These are phyloP conservation scores for Candida buenavistaensis DNA, from an alignment of 1,139 yeast species.

Conservation along the genomic window DNA sequence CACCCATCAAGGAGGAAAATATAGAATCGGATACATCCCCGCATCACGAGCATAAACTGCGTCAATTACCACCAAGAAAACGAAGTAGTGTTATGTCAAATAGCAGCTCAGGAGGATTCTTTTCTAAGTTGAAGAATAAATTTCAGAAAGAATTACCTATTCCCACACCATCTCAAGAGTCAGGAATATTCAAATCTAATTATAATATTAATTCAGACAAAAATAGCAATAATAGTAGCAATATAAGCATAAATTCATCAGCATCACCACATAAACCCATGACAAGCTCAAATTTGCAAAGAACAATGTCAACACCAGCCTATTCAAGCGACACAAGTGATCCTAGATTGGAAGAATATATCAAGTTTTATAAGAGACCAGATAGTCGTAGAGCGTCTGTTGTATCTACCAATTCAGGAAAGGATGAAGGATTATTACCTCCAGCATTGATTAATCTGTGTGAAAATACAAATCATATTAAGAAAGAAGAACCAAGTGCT, in stretches of 20 bases:
- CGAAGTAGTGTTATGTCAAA: slow-evolving; percentile 22
- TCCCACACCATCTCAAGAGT: slow-evolving; percentile 5
- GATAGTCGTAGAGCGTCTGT: slow-evolving; percentile 23
- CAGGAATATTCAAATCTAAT: slow-evolving; percentile 11
- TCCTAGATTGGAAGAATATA: slow-evolving; percentile 59
- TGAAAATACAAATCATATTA: slow-evolving; percentile 16
- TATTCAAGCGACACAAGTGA: slow-evolving; percentile 27
- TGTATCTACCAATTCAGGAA: slow-evolving; percentile 7
- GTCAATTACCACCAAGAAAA: neutral
- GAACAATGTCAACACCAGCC: slow-evolving; percentile 20
- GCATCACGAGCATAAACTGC: neutral
- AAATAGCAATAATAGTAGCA: slow-evolving; percentile 1
- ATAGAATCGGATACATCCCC: slow-evolving; percentile 9
- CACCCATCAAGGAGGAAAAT: slow-evolving; percentile 34
- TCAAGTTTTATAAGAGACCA: slow-evolving; percentile 48
- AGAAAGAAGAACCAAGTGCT: slow-evolving; percentile 2
- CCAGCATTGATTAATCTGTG: slow-evolving; percentile 40
- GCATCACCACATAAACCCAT: slow-evolving; percentile 4
- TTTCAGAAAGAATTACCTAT: slow-evolving; percentile 21
- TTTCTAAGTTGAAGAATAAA: slow-evolving; percentile 39
- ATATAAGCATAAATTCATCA: slow-evolving; percentile 1
- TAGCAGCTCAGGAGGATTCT: slow-evolving; percentile 28
- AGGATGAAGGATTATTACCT: slow-evolving; percentile 30
- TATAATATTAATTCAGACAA: slow-evolving; percentile 12
- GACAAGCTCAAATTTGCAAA: slow-evolving; percentile 8